Conservation (phyloP, 1,284 basidiomycete species). For the Malassezia brasiliensis region DNA sequence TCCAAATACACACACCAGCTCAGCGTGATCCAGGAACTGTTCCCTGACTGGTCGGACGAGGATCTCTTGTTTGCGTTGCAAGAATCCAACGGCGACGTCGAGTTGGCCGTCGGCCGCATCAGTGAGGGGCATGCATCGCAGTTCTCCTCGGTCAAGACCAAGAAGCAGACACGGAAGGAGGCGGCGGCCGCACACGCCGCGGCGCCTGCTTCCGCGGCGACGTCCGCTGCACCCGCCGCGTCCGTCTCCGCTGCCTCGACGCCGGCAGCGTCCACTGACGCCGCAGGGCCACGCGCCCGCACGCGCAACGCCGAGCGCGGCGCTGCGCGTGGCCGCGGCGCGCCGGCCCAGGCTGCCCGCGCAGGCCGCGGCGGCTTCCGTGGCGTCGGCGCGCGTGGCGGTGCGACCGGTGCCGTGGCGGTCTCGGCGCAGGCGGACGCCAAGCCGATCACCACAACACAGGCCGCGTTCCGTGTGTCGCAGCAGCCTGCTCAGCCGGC, state of each 20-base stretch:
- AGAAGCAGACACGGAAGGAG: constrained; percentile 56
- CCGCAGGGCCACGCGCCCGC: neutral
- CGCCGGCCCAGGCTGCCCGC: constrained; percentile 9
- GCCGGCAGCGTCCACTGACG: neutral
- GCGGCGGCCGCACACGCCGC: constrained; percentile 16
- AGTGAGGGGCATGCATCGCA: constrained; percentile 69
- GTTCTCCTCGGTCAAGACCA: constrained; percentile 75
- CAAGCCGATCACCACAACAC: constrained; percentile 14
- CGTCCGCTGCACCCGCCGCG: constrained; percentile 12
- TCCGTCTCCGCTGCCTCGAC: constrained; percentile 12
- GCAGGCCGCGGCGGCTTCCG: constrained; percentile 17
- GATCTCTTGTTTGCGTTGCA: constrained; percentile 66
- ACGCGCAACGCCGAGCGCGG: constrained; percentile 4
- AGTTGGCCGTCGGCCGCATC: constrained; percentile 66
- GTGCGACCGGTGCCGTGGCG: neutral
- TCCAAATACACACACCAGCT: constrained; percentile 49
- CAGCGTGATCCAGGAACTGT: constrained; percentile 63
- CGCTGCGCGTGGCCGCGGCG: constrained; percentile 7
- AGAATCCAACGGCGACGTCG: constrained; percentile 65
- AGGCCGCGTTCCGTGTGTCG: constrained; percentile 4
- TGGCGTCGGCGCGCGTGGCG: constrained; percentile 14
- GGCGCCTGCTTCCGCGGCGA: constrained; percentile 18
- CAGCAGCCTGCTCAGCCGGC: neutral
- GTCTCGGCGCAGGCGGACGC: neutral
- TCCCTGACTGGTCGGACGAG: constrained; percentile 67